Evolutionary conservation across 768 basidiomycete genomes (phyloP), one percentile per base, ranked within the genome.

Genomic region (Tulasnella sp.): DNA sequence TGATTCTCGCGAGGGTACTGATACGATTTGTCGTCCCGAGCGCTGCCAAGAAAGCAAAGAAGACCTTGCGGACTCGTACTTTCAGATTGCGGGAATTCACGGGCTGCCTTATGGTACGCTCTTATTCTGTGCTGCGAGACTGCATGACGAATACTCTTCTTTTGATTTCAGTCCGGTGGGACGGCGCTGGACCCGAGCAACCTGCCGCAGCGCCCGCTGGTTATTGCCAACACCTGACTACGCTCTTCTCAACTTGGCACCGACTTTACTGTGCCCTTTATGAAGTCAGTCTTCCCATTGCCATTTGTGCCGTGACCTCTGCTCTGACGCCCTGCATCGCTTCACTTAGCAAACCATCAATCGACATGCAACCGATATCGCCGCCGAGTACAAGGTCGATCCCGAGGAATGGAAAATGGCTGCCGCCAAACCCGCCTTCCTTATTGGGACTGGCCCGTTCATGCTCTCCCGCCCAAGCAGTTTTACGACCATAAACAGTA

Each of bases 191-290:
- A 19, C 37, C 52, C 15, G 72, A 78, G 31, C 11, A 73, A 29
- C 54, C 71, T 25, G 25, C 70, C 17, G 75, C 29, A 68, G 22
- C 68, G 19, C 25, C 14, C 22, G 22, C 29, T 36, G 34, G 67
- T 15, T 69, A 69, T 22, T 69, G 67, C 38, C 8, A 69, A 19
- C 67, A 69, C 29, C 86, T 85, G 22, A 85, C 85, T 3, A 17
- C 38, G 17, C 6, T 22, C 8, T 89, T 89, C 83, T 87, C 87
- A 11, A 87, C 86, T 2, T 89, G 86, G 86, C 88, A 89, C 78
- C 81, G 88, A 70, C 86, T 87, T 1, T 89, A 89, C 77, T 80
- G 88, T 37, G 80, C 85, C 36, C 80, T 88, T 1, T 85, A 84
- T 76, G 88, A 89, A 83, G 88, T 88, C 58, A 14, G 82, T 77